Percentiles rank a stretch among this genome's conserved stretches.
Conservation (phyloP, 2,329 filamentous ascomycete species). For the Pseudogymnoascus sp. region DNA sequence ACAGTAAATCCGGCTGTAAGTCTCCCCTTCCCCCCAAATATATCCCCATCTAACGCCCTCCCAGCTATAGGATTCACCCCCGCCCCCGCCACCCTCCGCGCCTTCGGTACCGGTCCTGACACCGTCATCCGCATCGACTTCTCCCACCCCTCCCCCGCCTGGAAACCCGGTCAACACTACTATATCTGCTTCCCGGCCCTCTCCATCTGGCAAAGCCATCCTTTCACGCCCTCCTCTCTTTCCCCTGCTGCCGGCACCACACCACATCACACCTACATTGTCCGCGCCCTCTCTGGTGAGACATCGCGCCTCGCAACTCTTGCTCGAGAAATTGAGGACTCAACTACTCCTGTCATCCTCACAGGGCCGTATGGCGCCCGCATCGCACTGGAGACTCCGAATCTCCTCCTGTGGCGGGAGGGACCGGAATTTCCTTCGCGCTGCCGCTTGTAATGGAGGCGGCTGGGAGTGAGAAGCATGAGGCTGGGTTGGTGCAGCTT, state of each 20-base stretch:
- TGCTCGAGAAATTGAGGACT: slow-evolving; percentile 19
- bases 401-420: slow-evolving; percentile 49
- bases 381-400: slow-evolving; percentile 37
- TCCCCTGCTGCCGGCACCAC: slow-evolving; percentile 45
- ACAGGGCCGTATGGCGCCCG: slow-evolving; percentile 57
- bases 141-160: slow-evolving; percentile 58
- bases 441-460: slow-evolving; percentile 42
- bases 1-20: slow-evolving; percentile 33
- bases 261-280: slow-evolving; percentile 40
- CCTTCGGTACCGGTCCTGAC: slow-evolving; percentile 51
- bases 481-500: slow-evolving; percentile 43
- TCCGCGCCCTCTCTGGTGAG: slow-evolving; percentile 53
- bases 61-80: slow-evolving; percentile 47
- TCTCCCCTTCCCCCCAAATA: slow-evolving; percentile 12
- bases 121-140: slow-evolving; percentile 62
- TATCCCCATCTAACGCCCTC: neutral
- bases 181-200: slow-evolving; percentile 77
- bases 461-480: neutral
- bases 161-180: slow-evolving; percentile 68
- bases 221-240: slow-evolving; percentile 73
- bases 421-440: slow-evolving; percentile 53
- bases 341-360: slow-evolving; percentile 50
- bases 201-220: slow-evolving; percentile 80
- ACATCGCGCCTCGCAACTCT: slow-evolving; percentile 49
- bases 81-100: slow-evolving; percentile 42